Evolutionary conservation across 441 rosid genomes (phyloP).

Genomic region (Dalechampia spathulata): DNA sequence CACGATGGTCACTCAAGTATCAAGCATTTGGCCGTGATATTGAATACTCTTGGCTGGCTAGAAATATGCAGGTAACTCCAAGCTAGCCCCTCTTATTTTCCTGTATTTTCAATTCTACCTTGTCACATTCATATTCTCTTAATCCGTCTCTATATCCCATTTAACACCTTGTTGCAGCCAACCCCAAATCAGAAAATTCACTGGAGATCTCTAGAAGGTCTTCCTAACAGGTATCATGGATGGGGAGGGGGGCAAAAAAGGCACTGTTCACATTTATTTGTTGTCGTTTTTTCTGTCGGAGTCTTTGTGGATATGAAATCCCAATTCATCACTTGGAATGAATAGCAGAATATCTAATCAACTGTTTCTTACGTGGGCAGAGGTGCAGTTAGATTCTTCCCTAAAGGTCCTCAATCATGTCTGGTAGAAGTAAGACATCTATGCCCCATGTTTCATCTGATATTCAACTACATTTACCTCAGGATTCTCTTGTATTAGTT

Average conservation of each 20-base stretch:
- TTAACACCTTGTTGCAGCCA: conserved; percentile 46
- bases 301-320: not conserved
- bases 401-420: conserved; percentile 73
- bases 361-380: conserved; percentile 36
- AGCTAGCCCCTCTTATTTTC: not conserved
- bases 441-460: conserved; percentile 7
- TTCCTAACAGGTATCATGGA: conserved; percentile 65
- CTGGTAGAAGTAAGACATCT: conserved; percentile 56
- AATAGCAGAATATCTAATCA: conserved; percentile 12
- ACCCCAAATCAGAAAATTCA: conserved; percentile 84
- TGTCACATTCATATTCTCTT: not conserved
- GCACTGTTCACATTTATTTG: no score
- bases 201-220: conserved; percentile 94
- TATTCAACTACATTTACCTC: conserved; percentile 3
- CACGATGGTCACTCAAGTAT: conserved; percentile 75
- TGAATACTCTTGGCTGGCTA: conserved; percentile 88
- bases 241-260: no score
- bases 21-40: conserved; percentile 71
- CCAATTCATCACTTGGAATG: not conserved
- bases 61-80: conserved; percentile 76
- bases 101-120: not conserved
- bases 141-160: no score
- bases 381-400: conserved; percentile 87
- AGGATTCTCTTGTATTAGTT: not conserved
- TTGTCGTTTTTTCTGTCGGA: no score